Percentiles rank a stretch among this genome's conserved stretches.
Evolutionary conservation across 2,329 filamentous ascomycete genomes (phyloP).

Genomic region (Epichloe hybrida): DNA sequence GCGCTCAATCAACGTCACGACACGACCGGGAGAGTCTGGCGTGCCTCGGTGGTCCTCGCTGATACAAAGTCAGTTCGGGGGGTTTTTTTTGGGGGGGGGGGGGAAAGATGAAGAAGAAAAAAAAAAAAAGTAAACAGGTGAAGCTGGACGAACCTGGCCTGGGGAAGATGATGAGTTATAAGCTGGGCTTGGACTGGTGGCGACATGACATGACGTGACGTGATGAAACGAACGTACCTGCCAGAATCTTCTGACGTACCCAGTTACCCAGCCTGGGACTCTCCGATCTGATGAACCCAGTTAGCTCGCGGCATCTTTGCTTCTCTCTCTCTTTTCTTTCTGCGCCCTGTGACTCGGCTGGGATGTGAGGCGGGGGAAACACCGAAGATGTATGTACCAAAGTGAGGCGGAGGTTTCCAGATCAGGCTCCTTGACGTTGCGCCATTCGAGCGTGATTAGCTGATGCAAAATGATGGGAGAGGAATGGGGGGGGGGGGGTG

Average conservation of each 20-base stretch:
- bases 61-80: constrained; percentile 1
- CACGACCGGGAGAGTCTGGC: constrained; percentile 71
- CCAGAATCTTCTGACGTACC: constrained; percentile 94
- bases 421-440: constrained; percentile 57
- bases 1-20: constrained; percentile 82
- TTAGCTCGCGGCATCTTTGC: neutral
- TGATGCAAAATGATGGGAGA: neutral
- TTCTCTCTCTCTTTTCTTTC: neutral
- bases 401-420: constrained; percentile 95
- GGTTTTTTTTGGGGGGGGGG: too few species aligned
- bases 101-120: too few species aligned
- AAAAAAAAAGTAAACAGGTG: neutral
- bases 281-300: constrained; percentile 49
- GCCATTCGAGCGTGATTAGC: neutral
- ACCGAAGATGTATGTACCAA: constrained; percentile 44
- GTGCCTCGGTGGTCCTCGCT: constrained; percentile 95
- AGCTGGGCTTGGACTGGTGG: neutral
- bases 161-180: neutral
- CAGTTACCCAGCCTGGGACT: constrained; percentile 79
- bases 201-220: too few species aligned
- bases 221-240: constrained; percentile 50
- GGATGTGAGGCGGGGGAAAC: neutral
- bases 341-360: neutral
- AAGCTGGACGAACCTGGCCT: constrained; percentile 5
- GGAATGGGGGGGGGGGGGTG: too few species aligned